Evolutionary conservation across 2,329 filamentous ascomycete species (phyloP).

Genomic region (Calonectria fujianensis): DNA sequence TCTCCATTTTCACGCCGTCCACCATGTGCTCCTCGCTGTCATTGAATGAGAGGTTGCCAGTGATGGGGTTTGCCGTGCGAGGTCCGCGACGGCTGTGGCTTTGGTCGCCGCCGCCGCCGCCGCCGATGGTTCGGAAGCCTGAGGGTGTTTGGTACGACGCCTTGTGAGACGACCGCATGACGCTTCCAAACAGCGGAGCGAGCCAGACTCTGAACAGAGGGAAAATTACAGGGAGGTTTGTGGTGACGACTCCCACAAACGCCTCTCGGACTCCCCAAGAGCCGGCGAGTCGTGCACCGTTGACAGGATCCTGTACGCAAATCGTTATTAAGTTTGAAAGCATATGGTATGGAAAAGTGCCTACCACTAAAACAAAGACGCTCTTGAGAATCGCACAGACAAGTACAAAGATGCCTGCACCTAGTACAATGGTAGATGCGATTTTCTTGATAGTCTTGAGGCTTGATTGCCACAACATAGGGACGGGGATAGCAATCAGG

Average conservation of each 20-base stretch:
- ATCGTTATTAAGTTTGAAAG: constrained; percentile 7
- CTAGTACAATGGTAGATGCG: constrained; percentile 61
- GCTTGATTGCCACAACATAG: constrained; percentile 65
- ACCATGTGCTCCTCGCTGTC: constrained; percentile 64
- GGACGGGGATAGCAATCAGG: constrained; percentile 73
- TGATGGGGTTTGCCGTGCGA: constrained; percentile 59
- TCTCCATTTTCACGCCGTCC: constrained; percentile 64
- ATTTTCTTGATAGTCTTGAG: constrained; percentile 61
- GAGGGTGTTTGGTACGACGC: constrained; percentile 62
- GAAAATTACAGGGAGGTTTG: constrained; percentile 65
- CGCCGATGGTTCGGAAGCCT: constrained; percentile 64
- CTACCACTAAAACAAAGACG: constrained; percentile 61
- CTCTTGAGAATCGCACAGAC: constrained; percentile 62
- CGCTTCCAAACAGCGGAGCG: constrained; percentile 54
- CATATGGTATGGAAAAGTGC: constrained; percentile 25
- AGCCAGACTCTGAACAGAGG: constrained; percentile 65
- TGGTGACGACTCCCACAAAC: constrained; percentile 64
- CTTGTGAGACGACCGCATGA: constrained; percentile 59
- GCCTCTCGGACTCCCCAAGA: constrained; percentile 64
- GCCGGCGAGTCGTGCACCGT: constrained; percentile 62
- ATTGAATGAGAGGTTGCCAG: constrained; percentile 61
- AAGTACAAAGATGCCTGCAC: constrained; percentile 63
- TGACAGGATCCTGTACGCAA: constrained; percentile 58
- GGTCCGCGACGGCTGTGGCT: constrained; percentile 58
- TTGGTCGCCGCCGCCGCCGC: constrained; percentile 57